phyloP scores from a whole-genome alignment of 2,329 filamentous ascomycete species.

The Chrysoporthe puriensis region DNA sequence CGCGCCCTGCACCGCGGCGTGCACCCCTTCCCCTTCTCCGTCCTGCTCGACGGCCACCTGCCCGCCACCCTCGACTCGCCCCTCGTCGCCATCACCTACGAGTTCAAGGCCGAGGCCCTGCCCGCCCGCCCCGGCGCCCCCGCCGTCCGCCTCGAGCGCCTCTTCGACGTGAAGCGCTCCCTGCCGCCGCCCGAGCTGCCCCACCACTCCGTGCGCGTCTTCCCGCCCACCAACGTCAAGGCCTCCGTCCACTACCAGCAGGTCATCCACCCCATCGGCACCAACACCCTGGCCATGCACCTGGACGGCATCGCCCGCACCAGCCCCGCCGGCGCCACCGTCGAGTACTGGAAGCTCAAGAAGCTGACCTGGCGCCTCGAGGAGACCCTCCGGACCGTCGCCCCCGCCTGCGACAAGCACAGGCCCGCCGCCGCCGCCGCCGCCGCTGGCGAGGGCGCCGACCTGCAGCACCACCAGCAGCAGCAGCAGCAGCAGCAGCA shows the following conservation, averaged over 20 bases:
- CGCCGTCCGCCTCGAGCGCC: slow-evolving; percentile 65
- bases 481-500: no score
- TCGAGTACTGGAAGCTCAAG: slow-evolving; percentile 83
- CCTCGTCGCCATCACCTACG: slow-evolving; percentile 76
- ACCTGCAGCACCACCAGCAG: no score
- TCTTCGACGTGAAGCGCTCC: slow-evolving; percentile 77
- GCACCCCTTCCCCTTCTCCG: slow-evolving; percentile 87
- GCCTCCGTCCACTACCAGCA: slow-evolving; percentile 81
- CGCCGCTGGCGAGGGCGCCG: slow-evolving; percentile 45
- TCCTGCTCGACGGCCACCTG: slow-evolving; percentile 82
- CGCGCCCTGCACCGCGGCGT: slow-evolving; percentile 57
- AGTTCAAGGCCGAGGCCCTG: slow-evolving; percentile 70
- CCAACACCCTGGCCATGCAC: slow-evolving; percentile 77
- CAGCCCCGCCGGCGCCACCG: slow-evolving; percentile 70
- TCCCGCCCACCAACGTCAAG: slow-evolving; percentile 93
- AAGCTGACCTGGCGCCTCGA: slow-evolving; percentile 94
- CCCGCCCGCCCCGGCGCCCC: slow-evolving; percentile 51
- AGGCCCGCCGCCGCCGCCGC: slow-evolving; percentile 51
- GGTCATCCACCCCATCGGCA: slow-evolving; percentile 83
- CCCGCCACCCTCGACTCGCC: slow-evolving; percentile 79
- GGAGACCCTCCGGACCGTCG: slow-evolving; percentile 79
- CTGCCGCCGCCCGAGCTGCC: slow-evolving; percentile 74
- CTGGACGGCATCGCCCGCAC: slow-evolving; percentile 82
- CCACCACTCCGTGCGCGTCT: slow-evolving; percentile 89
- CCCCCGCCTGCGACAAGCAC: slow-evolving; percentile 81